Evolutionary conservation across 2,329 filamentous ascomycete species (phyloP).

Genomic region (Orbilia brochopaga): DNA sequence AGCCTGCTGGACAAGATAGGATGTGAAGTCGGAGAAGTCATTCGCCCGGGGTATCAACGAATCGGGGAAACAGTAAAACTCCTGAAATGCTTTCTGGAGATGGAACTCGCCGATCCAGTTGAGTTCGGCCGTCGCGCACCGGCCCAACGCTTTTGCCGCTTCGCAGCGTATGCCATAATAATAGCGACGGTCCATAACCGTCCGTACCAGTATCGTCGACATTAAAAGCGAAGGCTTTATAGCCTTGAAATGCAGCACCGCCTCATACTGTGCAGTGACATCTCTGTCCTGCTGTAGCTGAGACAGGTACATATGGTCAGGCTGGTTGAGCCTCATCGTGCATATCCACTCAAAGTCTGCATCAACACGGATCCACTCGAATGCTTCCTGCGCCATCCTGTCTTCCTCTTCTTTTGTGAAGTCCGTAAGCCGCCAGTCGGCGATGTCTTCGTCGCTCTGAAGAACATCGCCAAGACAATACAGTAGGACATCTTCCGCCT

Average conservation of each 20-base stretch:
- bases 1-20: constrained; percentile 82
- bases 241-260: constrained; percentile 70
- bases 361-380: constrained; percentile 98
- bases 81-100: constrained; percentile 81
- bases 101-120: constrained; percentile 82
- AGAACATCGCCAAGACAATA: constrained; percentile 93
- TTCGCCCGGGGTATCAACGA: constrained; percentile 83
- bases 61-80: constrained; percentile 83
- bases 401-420: constrained; percentile 89
- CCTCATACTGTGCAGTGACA: constrained; percentile 84
- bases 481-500: constrained; percentile 77
- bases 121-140: constrained; percentile 73
- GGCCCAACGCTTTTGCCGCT: constrained; percentile 76
- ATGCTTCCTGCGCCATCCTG: constrained; percentile 92
- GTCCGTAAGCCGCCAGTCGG: constrained; percentile 82
- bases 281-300: constrained; percentile 97
- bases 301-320: constrained; percentile 96
- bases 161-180: constrained; percentile 90
- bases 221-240: constrained; percentile 73
- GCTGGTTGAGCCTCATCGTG: constrained; percentile 80
- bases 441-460: constrained; percentile 78
- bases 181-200: constrained; percentile 87
- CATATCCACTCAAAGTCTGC: constrained; percentile 98
- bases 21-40: constrained; percentile 84
- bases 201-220: constrained; percentile 86